Evolutionary conservation across 1,284 basidiomycete genomes (phyloP).

Genomic region (Cyathus olla): DNA sequence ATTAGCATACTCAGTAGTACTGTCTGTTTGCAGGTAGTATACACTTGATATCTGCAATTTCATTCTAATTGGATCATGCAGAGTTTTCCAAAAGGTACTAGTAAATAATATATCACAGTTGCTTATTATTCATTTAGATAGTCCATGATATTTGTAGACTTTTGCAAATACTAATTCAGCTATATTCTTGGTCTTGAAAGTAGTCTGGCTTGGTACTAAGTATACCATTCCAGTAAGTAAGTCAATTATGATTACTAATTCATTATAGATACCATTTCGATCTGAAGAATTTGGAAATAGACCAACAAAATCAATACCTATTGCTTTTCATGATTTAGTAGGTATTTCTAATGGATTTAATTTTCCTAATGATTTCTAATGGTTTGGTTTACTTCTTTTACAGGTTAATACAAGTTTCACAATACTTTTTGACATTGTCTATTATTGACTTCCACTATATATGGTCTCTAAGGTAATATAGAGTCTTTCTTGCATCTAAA

Average conservation of each 20-base stretch:
- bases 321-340: conserved; percentile 36
- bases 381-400: conserved; percentile 23
- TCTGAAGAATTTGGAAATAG: conserved; percentile 18
- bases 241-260: conserved; percentile 40
- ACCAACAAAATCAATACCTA: conserved; percentile 48
- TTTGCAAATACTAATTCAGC: conserved; percentile 46
- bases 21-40: conserved; percentile 50
- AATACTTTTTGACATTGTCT: conserved; percentile 27
- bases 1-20: background rate
- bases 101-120: conserved; percentile 54
- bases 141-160: conserved; percentile 48
- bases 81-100: conserved; percentile 48
- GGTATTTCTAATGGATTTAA: conserved; percentile 39
- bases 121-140: conserved; percentile 48
- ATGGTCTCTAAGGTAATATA: conserved; percentile 25
- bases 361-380: conserved; percentile 36
- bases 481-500: conserved; percentile 38
- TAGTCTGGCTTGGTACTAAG: conserved; percentile 34
- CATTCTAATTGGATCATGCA: conserved; percentile 34
- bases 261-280: conserved; percentile 13
- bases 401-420: conserved; percentile 35
- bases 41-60: conserved; percentile 47
- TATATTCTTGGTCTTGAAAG: conserved; percentile 41
- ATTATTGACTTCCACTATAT: conserved; percentile 43
- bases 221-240: conserved; percentile 44